These are phyloP conservation scores for Kodamaea laetipori DNA, from an alignment of 805 yeast species.

Conservation along the genomic window DNA sequence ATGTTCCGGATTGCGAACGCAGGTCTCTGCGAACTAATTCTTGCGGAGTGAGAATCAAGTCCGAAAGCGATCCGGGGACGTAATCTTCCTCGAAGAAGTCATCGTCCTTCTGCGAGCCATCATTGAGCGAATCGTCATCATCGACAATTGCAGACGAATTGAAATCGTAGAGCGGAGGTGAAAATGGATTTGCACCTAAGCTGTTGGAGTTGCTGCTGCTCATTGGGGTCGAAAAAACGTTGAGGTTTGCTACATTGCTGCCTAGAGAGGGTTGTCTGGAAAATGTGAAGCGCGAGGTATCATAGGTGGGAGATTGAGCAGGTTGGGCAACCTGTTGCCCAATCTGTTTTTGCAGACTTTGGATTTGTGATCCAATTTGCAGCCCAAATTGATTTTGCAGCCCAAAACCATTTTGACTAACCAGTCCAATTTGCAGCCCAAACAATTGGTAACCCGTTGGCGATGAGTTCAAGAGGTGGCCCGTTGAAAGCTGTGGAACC, in stretches of 20 bases:
- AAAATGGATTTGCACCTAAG: slow-evolving; percentile 5
- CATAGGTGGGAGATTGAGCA: slow-evolving; percentile 2
- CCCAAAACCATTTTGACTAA: neutral
- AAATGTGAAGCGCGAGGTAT: slow-evolving; percentile 3
- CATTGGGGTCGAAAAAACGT: slow-evolving; percentile 1
- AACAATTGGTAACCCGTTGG: neutral
- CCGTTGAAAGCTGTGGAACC: neutral
- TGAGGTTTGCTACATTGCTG: slow-evolving; percentile 1
- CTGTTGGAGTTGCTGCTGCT: slow-evolving; percentile 1
- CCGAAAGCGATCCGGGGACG: slow-evolving; percentile 80
- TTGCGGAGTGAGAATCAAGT: slow-evolving; percentile 72
- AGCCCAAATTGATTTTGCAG: slow-evolving; percentile 1
- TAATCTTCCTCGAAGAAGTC: slow-evolving; percentile 64
- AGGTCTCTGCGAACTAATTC: slow-evolving; percentile 72
- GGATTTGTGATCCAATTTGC: neutral
- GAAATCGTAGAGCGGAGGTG: slow-evolving; percentile 16
- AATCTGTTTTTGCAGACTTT: neutral
- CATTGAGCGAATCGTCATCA: slow-evolving; percentile 32
- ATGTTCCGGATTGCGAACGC: slow-evolving; percentile 50
- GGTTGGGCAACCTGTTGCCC: slow-evolving; percentile 1
- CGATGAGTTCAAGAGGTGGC: neutral
- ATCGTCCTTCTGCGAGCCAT: slow-evolving; percentile 20
- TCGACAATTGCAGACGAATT: slow-evolving; percentile 32
- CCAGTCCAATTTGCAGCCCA: too few relatives aligned
- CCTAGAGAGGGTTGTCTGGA: slow-evolving; percentile 5